phyloP scores from a whole-genome alignment of 2,329 filamentous ascomycete species.

The Fusarium hainanense region DNA sequence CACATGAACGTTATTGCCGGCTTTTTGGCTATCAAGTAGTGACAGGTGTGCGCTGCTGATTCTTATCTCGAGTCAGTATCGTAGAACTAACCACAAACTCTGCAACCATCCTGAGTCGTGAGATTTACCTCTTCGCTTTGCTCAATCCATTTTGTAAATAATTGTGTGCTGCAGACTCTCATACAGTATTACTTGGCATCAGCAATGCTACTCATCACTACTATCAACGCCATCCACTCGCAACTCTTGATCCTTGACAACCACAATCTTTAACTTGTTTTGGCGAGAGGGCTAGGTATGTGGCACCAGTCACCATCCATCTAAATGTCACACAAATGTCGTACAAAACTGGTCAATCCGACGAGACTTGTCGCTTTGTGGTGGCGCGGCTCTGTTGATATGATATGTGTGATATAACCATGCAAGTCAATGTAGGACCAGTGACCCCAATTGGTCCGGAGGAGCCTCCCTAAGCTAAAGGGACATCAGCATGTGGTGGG shows the following conservation, averaged over 20 bases:
- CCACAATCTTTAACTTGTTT: background rate
- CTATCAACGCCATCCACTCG: background rate
- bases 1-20: background rate
- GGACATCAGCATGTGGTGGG: slow-evolving; percentile 15
- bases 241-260: slow-evolving; percentile 1
- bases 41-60: background rate
- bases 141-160: background rate
- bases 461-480: slow-evolving; percentile 1
- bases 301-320: slow-evolving; percentile 34
- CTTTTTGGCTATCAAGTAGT: background rate
- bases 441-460: slow-evolving; percentile 13
- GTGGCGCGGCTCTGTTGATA: slow-evolving; percentile 28
- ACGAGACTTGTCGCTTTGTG: slow-evolving; percentile 14
- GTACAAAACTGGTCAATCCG: slow-evolving; percentile 14
- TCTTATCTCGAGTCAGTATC: slow-evolving; percentile 8
- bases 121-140: background rate
- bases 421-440: slow-evolving; percentile 14
- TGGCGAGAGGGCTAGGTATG: slow-evolving; percentile 12
- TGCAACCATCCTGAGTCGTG: slow-evolving; percentile 10
- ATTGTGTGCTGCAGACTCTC: background rate
- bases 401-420: slow-evolving; percentile 1
- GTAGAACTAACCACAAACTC: background rate
- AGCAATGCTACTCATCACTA: background rate
- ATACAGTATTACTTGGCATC: background rate
- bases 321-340: slow-evolving; percentile 24